A percentile compares a stretch with the other conserved stretches of the same genome.
Conservation (phyloP, 805 yeast genomes). For the Brettanomyces anomalus region DNA sequence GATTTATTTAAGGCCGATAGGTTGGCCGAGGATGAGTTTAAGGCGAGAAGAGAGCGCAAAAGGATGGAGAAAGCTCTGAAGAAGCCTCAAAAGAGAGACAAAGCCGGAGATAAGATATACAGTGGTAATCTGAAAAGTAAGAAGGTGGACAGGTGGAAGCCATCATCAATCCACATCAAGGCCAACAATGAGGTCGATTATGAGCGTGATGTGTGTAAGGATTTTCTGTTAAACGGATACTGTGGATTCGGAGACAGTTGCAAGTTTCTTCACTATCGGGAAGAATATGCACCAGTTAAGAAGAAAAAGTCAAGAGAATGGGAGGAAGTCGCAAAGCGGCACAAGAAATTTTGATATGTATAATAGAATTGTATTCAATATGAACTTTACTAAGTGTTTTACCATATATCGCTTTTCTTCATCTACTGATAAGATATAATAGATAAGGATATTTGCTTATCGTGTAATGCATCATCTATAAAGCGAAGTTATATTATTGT, state of each 20-base stretch:
- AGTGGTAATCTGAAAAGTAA: slow-evolving; percentile 16
- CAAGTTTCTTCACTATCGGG: slow-evolving; percentile 86
- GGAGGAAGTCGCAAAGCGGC: slow-evolving; percentile 36
- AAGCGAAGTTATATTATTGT: no score
- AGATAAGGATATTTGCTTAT: no score
- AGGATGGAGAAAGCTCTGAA: background rate
- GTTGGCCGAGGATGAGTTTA: slow-evolving; percentile 15
- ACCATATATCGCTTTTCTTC: no score
- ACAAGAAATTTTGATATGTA: slow-evolving; percentile 8
- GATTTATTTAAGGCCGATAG: slow-evolving; percentile 16
- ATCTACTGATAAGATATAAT: no score
- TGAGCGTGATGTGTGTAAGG: slow-evolving; percentile 92
- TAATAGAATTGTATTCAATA: background rate
- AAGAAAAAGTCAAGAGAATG: slow-evolving; percentile 44
- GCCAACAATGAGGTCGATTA: slow-evolving; percentile 71
- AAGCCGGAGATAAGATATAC: slow-evolving; percentile 19
- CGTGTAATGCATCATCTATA: no score
- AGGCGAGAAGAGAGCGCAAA: slow-evolving; percentile 4
- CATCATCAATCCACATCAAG: slow-evolving; percentile 38
- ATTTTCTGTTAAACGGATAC: slow-evolving; percentile 81
- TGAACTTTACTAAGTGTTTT: no score
- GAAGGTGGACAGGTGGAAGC: slow-evolving; percentile 13
- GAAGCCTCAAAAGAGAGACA: slow-evolving; percentile 9
- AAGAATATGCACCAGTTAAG: slow-evolving; percentile 54
- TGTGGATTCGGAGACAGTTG: slow-evolving; percentile 98